Percentiles rank a stretch among this genome's conserved stretches.
These are phyloP conservation scores for Tricholoma sp. DNA, from an alignment of 768 basidiomycete species.

Conservation along the genomic window DNA sequence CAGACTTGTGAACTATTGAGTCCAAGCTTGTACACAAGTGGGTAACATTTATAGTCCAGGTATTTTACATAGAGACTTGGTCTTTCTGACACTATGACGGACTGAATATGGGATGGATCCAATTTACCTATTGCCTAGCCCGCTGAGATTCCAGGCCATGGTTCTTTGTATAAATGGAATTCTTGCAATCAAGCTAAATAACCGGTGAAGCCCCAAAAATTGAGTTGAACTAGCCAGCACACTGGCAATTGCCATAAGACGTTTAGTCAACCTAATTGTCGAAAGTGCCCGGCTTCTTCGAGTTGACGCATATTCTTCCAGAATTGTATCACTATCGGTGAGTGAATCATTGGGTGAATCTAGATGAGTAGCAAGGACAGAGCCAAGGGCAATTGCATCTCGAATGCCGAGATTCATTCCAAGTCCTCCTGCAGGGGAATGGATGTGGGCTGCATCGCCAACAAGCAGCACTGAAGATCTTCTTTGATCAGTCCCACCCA, in stretches of 20 bases:
- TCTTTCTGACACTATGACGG: neutral
- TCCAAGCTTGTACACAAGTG: neutral
- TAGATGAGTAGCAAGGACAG: constrained; percentile 33
- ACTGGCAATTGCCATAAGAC: constrained; percentile 15
- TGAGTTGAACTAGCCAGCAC: constrained; percentile 4
- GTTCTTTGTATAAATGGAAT: constrained; percentile 11
- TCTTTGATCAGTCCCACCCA: constrained; percentile 1
- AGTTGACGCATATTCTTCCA: constrained; percentile 29
- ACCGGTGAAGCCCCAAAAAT: constrained; percentile 12
- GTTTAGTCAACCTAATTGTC: constrained; percentile 38
- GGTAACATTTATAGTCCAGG: neutral
- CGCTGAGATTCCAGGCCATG: constrained; percentile 18
- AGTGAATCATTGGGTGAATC: constrained; percentile 10
- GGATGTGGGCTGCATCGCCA: constrained; percentile 43
- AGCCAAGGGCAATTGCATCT: constrained; percentile 43
- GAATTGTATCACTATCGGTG: constrained; percentile 22
- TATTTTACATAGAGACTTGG: too few relatives aligned
- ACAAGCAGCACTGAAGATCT: constrained; percentile 15
- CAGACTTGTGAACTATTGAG: neutral
- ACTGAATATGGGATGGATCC: neutral
- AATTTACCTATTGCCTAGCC: constrained; percentile 16
- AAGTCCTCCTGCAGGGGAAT: constrained; percentile 50
- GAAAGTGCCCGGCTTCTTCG: constrained; percentile 36
- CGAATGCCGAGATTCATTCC: constrained; percentile 59
- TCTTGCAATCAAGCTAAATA: constrained; percentile 11